Percentiles rank a stretch among this genome's conserved stretches.
Evolutionary conservation across 2,329 filamentous ascomycete species (phyloP).

Genomic region (Aureobasidium sp.): DNA sequence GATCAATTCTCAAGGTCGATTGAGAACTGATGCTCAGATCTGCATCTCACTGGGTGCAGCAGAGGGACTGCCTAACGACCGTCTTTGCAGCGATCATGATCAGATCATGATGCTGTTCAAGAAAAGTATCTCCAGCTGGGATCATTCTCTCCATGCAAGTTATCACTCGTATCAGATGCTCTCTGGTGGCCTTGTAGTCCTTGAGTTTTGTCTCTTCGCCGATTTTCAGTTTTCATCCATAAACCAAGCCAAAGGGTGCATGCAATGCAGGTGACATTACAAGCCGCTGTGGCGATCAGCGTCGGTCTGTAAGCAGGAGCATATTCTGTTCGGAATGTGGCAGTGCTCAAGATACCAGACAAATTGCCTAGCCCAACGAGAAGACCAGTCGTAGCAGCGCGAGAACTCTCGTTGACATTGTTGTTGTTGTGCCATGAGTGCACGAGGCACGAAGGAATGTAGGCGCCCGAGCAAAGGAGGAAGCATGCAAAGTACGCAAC

Average conservation of each 20-base stretch:
- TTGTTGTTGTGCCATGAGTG: slow-evolving; percentile 47
- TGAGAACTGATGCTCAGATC: too few species aligned
- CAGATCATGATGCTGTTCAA: background rate
- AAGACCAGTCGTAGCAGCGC: slow-evolving; percentile 41
- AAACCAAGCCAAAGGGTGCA: slow-evolving; percentile 31
- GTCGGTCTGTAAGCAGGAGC: slow-evolving; percentile 43
- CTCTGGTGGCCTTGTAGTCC: slow-evolving; percentile 10
- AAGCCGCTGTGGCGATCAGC: slow-evolving; percentile 34
- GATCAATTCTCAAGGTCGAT: background rate
- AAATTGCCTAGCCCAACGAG: slow-evolving; percentile 43
- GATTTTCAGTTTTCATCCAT: slow-evolving; percentile 41
- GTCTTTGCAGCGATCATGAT: too few species aligned
- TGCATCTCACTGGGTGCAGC: too few species aligned
- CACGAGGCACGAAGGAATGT: slow-evolving; percentile 40
- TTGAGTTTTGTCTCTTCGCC: slow-evolving; percentile 30
- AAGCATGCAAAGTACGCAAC: slow-evolving; percentile 45
- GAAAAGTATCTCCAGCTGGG: background rate
- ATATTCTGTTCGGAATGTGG: slow-evolving; percentile 40
- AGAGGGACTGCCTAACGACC: too few species aligned
- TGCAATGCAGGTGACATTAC: slow-evolving; percentile 35
- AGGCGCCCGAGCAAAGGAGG: slow-evolving; percentile 37
- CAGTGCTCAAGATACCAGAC: slow-evolving; percentile 37
- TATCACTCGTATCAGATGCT: background rate
- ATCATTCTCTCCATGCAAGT: background rate
- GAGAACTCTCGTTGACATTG: slow-evolving; percentile 41